Evolutionary conservation across 2,329 filamentous ascomycete species (phyloP).

Genomic region (Colletotrichum sp.): DNA sequence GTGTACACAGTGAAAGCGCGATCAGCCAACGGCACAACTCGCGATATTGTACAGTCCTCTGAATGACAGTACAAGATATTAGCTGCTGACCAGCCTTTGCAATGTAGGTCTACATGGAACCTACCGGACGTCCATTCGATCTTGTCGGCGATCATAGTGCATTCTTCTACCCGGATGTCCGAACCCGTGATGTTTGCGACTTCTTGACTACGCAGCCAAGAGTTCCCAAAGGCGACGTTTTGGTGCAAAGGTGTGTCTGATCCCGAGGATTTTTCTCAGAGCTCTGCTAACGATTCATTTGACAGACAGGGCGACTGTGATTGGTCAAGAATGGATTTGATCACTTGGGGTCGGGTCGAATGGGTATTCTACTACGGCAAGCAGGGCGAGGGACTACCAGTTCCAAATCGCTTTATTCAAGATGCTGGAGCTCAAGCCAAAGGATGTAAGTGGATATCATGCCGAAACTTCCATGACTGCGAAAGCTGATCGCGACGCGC

Average conservation of each 20-base stretch:
- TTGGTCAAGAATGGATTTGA: background rate
- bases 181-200: background rate
- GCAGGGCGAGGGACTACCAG: background rate
- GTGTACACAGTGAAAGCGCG: background rate
- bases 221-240: background rate
- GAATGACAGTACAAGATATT: background rate
- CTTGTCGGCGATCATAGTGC: background rate
- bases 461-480: background rate
- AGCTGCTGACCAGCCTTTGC: background rate
- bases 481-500: background rate
- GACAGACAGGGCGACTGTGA: background rate
- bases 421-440: background rate
- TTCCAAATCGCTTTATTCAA: background rate
- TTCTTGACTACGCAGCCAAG: background rate
- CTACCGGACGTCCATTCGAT: background rate
- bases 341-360: background rate
- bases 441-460: background rate
- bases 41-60: background rate
- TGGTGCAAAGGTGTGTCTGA: background rate
- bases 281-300: fast-evolving
- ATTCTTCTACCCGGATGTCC: background rate
- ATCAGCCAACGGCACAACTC: background rate
- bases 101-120: background rate
- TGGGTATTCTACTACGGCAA: background rate
- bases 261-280: fast-evolving